Evolutionary conservation across 78 protist genomes (phyloP).

Genomic region (Dictyostelium firmibasis): DNA sequence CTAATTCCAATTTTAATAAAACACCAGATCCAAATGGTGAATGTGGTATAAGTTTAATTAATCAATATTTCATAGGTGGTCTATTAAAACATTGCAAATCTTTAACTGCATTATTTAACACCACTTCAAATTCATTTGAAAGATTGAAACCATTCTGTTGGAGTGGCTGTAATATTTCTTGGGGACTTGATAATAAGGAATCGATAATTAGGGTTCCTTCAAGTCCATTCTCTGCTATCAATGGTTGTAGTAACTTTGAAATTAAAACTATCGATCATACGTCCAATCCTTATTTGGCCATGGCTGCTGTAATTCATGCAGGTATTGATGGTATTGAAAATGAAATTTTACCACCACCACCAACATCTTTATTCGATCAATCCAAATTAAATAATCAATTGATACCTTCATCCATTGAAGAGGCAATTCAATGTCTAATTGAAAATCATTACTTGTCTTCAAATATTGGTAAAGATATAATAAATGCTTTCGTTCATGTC

Average conservation of each 20-base stretch:
- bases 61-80: conserved; percentile 15
- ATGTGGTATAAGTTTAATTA: neutral
- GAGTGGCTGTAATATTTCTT: conserved; percentile 30
- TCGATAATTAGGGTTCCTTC: conserved; percentile 41
- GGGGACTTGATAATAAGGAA: conserved; percentile 66
- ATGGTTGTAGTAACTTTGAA: conserved; percentile 41
- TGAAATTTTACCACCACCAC: neutral
- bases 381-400: neutral
- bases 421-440: neutral
- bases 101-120: conserved; percentile 23
- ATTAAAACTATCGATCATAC: conserved; percentile 44
- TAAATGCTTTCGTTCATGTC: neutral
- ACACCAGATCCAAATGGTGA: neutral
- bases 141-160: conserved; percentile 31
- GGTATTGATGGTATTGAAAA: conserved; percentile 16
- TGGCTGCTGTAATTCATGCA: conserved; percentile 10
- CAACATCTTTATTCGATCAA: neutral
- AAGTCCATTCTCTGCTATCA: neutral
- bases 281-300: conserved; percentile 30
- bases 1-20: neutral
- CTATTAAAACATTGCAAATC: conserved; percentile 20
- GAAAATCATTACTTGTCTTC: neutral
- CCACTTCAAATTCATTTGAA: neutral
- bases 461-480: neutral
- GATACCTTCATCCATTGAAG: neutral